Evolutionary conservation across 148 eudicot genomes (phyloP).

Genomic region (Beta vulgaris): DNA sequence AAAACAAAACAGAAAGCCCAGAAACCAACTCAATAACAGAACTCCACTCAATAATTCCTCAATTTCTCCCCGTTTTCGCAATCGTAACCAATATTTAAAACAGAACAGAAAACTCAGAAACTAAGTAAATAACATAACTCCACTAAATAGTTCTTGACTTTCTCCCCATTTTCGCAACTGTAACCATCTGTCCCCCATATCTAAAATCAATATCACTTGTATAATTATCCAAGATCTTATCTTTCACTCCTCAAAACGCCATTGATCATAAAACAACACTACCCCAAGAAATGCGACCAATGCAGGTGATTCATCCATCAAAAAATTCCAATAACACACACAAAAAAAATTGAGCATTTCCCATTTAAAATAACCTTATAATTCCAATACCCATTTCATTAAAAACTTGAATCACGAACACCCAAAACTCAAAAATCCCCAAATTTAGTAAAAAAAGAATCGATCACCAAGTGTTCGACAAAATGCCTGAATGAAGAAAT

Average conservation of each 20-base stretch:
- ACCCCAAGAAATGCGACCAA: too few relatives aligned
- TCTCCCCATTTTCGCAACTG: too few relatives aligned
- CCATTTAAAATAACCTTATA: background rate
- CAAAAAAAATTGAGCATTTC: background rate
- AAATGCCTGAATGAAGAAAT: conserved; percentile 30
- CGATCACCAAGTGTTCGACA: conserved; percentile 26
- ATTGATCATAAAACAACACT: background rate
- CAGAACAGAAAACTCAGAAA: too few relatives aligned
- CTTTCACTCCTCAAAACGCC: background rate
- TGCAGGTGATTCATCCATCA: too few relatives aligned
- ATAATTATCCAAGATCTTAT: conserved; percentile 12
- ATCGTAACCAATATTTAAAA: too few relatives aligned
- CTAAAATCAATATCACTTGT: too few relatives aligned
- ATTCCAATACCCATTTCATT: background rate
- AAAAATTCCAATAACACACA: background rate
- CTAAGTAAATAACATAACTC: too few relatives aligned
- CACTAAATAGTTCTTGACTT: too few relatives aligned
- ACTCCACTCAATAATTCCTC: background rate
- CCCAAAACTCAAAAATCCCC: background rate
- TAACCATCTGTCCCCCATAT: too few relatives aligned
- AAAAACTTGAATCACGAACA: background rate
- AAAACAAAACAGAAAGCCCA: background rate
- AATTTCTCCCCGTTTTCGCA: background rate
- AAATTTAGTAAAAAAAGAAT: background rate
- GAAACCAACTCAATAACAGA: background rate